These are phyloP conservation scores for Begonia loranthoides DNA, from an alignment of 306 rosid genomes.

Conservation along the genomic window DNA sequence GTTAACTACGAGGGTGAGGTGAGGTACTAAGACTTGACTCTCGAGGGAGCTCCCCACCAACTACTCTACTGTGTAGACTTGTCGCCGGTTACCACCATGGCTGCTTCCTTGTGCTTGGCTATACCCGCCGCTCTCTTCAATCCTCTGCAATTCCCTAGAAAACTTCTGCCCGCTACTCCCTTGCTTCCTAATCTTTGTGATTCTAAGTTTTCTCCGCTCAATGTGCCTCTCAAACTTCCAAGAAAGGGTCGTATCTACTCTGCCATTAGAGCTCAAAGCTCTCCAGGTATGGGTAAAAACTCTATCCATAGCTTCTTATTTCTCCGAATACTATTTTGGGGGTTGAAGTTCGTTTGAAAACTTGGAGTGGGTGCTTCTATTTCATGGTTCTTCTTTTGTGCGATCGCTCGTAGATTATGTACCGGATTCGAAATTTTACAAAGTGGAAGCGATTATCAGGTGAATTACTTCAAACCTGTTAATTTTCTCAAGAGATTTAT, in stretches of 20 bases:
- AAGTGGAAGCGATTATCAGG: conserved; percentile 93
- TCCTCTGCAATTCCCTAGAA: conserved; percentile 17
- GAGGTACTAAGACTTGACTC: not conserved
- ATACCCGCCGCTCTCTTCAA: conserved; percentile 7
- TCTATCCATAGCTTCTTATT: not conserved
- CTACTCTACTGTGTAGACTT: not conserved
- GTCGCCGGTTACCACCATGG: conserved; percentile 19
- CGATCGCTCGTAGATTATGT: conserved; percentile 28
- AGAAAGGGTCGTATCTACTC: conserved; percentile 32
- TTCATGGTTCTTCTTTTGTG: conserved; percentile 4
- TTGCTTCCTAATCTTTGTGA: conserved; percentile 11
- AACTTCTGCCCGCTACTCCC: conserved; percentile 14
- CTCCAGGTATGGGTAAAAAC: conserved; percentile 22
- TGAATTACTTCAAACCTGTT: conserved; percentile 2
- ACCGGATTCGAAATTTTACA: conserved; percentile 68
- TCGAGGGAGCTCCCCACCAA: not conserved
- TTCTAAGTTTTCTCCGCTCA: conserved; percentile 15
- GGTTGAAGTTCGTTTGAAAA: not conserved
- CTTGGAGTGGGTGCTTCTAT: not conserved
- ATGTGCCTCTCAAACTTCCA: conserved; percentile 21
- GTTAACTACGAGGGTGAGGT: not conserved
- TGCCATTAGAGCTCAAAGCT: conserved; percentile 39
- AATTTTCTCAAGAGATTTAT: not conserved
- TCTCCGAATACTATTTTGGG: not conserved
- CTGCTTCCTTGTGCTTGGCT: conserved; percentile 19